These are phyloP conservation scores for Bryoerythrophyllum caledonicum DNA, from an alignment of 225 moss, liverwort and hornwort species.

Conservation along the genomic window DNA sequence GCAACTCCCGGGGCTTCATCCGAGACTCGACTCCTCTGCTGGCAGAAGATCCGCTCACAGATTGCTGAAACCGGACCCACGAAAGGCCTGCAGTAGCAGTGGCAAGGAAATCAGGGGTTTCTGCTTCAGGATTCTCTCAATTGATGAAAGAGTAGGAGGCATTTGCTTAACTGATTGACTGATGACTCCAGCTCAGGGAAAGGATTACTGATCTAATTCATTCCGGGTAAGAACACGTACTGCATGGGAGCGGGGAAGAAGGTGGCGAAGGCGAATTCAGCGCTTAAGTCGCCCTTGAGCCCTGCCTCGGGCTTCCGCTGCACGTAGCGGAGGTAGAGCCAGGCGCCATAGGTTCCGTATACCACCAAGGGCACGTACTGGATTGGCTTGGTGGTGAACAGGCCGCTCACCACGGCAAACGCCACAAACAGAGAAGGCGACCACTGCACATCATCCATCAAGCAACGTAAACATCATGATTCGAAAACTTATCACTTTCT, in stretches of 20 bases:
- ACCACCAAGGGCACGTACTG: slow-evolving; percentile 69
- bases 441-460: slow-evolving; percentile 55
- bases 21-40: slow-evolving; percentile 33
- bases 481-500: too few relatives aligned
- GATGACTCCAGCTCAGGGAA: too few relatives aligned
- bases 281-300: slow-evolving; percentile 80
- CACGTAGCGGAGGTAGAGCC: slow-evolving; percentile 86
- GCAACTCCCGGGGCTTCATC: slow-evolving; percentile 41
- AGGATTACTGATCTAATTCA: slow-evolving; percentile 7
- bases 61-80: slow-evolving; percentile 43
- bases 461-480: background rate
- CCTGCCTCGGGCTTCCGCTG: slow-evolving; percentile 87
- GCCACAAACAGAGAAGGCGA: slow-evolving; percentile 60
- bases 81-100: slow-evolving; percentile 38
- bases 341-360: slow-evolving; percentile 84
- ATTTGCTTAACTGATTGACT: too few relatives aligned
- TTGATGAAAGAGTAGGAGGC: too few relatives aligned
- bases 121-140: too few relatives aligned
- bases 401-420: slow-evolving; percentile 38
- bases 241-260: slow-evolving; percentile 76
- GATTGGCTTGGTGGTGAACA: slow-evolving; percentile 59
- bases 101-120: background rate
- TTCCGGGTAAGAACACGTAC: slow-evolving; percentile 30
- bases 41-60: slow-evolving; percentile 53
- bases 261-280: slow-evolving; percentile 79